Base-by-base conservation (phyloP, 495 filamentous ascomycete species). In the Penicillium chermesinum region DNA sequence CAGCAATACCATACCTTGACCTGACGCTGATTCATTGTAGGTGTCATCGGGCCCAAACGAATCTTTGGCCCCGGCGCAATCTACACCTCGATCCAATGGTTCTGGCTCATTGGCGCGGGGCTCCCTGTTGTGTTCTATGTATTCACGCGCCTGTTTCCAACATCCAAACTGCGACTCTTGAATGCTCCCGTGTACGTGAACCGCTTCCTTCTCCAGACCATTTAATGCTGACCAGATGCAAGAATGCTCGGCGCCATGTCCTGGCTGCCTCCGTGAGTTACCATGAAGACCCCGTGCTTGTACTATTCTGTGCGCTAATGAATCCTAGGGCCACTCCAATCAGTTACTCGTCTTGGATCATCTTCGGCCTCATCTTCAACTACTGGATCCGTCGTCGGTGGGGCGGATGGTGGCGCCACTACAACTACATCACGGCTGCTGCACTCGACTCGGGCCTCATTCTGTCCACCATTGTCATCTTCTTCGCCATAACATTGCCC, bases 1-100 rank as follows among this genome's bases (percentile, higher is more conserved):
- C 41, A 16, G 1, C 9, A 22, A 15, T 16, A 40, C 2, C 27
- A 0, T 1, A 14, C 12, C 37, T 37, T 21, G 36, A 25, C 9
- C 12, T 21, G 9, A 22, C 20, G 30, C 38, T 52, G 2, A 52
- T 21, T 1, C 14, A 21, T 19, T 16, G 14, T 74, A 78, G 81
- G 81, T 18, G 70, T 82, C 12, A 78, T 83, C 49, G 79, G 80
- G 2, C 81, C 81, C 0, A 64, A 68, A 0, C 74, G 78, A 39
- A 77, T 84, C 53, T 84, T 83, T 61, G 78, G 77, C n/a, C 73
- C 77, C 0, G 76, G 75, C 2, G 68, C 74, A 22, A 77, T 83
- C 38, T 84, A 84, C 66, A 71, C 70, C 0, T 58, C 64, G 1
- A 71, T 84, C 21, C 72, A 79, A 15, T 57, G 69, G 46, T 83